phyloP scores from a whole-genome alignment of 768 basidiomycete species.

The Suillus spraguei region DNA sequence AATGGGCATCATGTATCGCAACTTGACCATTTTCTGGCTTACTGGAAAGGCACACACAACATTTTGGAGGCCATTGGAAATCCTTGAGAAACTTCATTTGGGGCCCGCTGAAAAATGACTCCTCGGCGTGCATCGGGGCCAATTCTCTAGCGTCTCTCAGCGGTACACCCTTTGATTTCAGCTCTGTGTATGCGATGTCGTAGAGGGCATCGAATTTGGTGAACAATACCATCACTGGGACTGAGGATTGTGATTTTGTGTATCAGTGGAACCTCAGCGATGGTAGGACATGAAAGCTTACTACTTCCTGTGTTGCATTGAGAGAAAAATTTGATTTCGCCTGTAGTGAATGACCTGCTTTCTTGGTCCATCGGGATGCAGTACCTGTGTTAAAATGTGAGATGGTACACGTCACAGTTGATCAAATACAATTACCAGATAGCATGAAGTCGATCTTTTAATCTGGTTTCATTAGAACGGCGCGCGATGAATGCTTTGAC shows the following conservation, averaged over 20 bases:
- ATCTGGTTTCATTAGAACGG: not conserved
- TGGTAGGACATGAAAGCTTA: not conserved
- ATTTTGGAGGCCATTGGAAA: too few species aligned
- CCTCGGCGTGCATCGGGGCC: too few species aligned
- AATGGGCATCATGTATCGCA: too few species aligned
- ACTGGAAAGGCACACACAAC: too few species aligned
- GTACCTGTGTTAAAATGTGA: constrained; percentile 29
- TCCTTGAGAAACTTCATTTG: too few species aligned
- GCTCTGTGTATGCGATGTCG: constrained; percentile 20
- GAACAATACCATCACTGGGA: constrained; percentile 42
- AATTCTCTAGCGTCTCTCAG: too few species aligned
- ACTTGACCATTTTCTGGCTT: too few species aligned
- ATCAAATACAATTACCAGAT: constrained; percentile 32
- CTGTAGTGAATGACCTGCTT: constrained; percentile 27
- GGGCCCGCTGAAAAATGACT: too few species aligned
- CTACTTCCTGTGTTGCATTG: constrained; percentile 13
- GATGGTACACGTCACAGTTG: not conserved
- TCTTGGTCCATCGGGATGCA: constrained; percentile 35
- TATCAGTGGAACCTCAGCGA: not conserved
- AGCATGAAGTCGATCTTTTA: constrained; percentile 36
- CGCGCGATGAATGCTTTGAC: not conserved
- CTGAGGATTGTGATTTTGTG: constrained; percentile 19
- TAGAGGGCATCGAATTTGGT: constrained; percentile 40
- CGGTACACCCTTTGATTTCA: not conserved
- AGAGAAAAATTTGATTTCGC: constrained; percentile 28